These are phyloP conservation scores for Isabelozyma heimii DNA, from an alignment of 805 yeast genomes.

Conservation along the genomic window DNA sequence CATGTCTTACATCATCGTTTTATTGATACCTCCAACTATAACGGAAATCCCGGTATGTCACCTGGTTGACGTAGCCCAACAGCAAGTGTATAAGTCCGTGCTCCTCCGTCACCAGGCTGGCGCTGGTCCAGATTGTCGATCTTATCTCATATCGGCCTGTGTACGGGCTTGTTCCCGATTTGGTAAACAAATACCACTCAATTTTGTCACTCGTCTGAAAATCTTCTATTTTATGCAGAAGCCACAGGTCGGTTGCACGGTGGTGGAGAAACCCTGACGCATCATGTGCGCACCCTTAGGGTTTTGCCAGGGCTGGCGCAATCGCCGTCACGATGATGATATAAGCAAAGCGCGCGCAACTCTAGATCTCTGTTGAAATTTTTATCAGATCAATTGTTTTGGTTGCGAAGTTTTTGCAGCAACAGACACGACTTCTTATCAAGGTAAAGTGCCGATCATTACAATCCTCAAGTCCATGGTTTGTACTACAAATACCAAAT, in stretches of 20 bases:
- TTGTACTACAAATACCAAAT: background rate
- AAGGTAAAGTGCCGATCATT: background rate
- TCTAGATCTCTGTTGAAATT: background rate
- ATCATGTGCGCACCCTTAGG: background rate
- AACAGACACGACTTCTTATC: background rate
- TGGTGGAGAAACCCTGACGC: background rate
- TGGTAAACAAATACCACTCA: no score
- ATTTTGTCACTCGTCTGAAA: no score
- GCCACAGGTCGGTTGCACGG: background rate
- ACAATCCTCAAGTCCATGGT: background rate
- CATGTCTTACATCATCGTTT: no score
- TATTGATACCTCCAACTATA: no score
- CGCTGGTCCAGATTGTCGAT: no score
- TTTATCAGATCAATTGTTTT: background rate
- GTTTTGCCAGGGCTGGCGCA: background rate
- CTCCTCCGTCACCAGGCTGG: no score
- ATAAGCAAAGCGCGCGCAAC: background rate
- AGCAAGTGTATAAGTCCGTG: no score
- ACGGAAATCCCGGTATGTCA: no score
- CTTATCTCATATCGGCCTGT: no score
- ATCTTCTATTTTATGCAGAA: no score
- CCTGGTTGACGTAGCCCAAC: no score
- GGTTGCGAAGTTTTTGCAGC: background rate
- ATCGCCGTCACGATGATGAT: background rate
- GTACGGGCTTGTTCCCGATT: no score